Percentiles rank a stretch among this genome's conserved stretches.
Evolutionary conservation across 306 rosid genomes (phyloP).

Genomic region (Ochetophila trinervis): DNA sequence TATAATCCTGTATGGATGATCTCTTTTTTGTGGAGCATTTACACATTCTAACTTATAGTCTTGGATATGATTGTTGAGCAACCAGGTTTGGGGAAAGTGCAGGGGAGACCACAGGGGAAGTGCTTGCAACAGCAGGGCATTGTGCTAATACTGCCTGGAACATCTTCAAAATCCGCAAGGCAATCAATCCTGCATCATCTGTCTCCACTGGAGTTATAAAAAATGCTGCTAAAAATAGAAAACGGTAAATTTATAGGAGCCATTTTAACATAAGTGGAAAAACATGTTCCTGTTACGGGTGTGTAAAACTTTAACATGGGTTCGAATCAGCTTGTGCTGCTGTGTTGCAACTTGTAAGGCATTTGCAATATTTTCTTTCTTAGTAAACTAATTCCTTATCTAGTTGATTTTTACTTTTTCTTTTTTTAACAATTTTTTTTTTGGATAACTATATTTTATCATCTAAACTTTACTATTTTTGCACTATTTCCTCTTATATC

Average conservation of each 20-base stretch:
- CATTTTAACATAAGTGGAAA: not conserved
- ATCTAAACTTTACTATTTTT: no score
- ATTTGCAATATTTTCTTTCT: not conserved
- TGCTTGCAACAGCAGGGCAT: constrained; percentile 77
- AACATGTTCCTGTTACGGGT: no score
- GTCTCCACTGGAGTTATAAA: constrained; percentile 51
- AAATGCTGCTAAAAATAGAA: constrained; percentile 42
- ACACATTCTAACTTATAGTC: no score
- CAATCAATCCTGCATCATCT: constrained; percentile 75
- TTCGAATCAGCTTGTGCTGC: no score
- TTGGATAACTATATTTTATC: no score
- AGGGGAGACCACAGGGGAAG: constrained; percentile 79
- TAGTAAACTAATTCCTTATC: not conserved
- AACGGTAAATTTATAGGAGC: constrained; percentile 14
- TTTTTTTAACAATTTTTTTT: not conserved
- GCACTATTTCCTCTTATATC: no score
- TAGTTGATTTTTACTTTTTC: not conserved
- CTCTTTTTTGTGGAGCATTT: no score
- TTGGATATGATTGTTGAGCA: not conserved
- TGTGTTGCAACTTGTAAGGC: not conserved
- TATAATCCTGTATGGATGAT: not conserved
- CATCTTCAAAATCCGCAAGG: constrained; percentile 72
- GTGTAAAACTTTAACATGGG: no score
- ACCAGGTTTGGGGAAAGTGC: constrained; percentile 81
- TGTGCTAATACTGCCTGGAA: constrained; percentile 80